Base-by-base conservation (phyloP, 495 filamentous ascomycete genomes). In the Aspergillus egyptiacus region DNA sequence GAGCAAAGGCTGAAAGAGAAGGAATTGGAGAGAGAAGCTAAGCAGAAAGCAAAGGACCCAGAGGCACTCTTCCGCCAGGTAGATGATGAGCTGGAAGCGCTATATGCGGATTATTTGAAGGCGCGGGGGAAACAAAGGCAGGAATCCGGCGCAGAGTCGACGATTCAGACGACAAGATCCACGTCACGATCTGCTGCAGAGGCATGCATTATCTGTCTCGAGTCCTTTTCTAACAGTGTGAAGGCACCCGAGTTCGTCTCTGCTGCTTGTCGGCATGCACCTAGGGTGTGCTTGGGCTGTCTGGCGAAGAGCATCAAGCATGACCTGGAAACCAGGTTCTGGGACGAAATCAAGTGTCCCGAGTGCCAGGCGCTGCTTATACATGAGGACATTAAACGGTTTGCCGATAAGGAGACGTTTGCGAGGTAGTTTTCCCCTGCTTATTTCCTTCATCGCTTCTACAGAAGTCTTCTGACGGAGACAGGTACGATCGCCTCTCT, bases 261-360 rank as follows among this genome's bases (percentile, higher is more conserved):
- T 2, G 28, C 28, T 8, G 50, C 50, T 17, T 53, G 50, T 24
- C 35, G 41, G 10, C 50, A 53, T 32, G 15, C 15, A 6, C 35
- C 43, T 9, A 47, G 36, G 3, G 43, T 53, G 2, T 53, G 50
- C n/a, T 41, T 28, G 4, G 18, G 4, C 14, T 53, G 50, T 35
- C 24, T 53, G 3, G 35, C 50, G 2, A 53, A 47, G 36, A 53
- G 43, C 20, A 47, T 53, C 13, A 53, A 53, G 22, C 45, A 47
- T 24, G 50, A 53, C 11, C 28, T 53, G 7, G 50, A 53, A 23
- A 46, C 33, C 5, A 46, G 40, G 20, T 46, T 47, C 14, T 53
- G 50, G 50, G 35, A 53, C 13, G 50, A 53, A 10, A 53, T 53
- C 14, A 53, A 39, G 28, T 53, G 50, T 35, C 50, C 50, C 19